phyloP scores from a whole-genome alignment of 1,284 basidiomycete species.

The Tremellales sp. region DNA sequence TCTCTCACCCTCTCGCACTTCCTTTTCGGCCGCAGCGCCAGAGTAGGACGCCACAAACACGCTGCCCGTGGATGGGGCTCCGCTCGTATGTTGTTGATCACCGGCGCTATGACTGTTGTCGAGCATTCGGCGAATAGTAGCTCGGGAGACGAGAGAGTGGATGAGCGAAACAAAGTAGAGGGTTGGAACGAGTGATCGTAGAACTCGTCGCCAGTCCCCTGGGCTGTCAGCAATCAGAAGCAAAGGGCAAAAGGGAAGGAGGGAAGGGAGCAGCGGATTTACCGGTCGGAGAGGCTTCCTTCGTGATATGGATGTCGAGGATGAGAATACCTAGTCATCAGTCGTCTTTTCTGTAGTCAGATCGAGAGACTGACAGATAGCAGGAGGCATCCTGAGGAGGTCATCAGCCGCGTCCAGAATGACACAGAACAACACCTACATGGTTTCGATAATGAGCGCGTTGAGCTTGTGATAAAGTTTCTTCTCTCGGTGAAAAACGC shows the following conservation, averaged over 20 bases:
- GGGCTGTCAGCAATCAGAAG: not conserved
- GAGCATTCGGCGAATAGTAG: constrained; percentile 7
- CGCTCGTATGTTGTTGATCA: too few relatives aligned
- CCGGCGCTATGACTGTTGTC: too few relatives aligned
- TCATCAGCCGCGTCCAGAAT: not conserved
- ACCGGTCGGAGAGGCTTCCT: constrained; percentile 5
- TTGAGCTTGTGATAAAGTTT: constrained; percentile 7
- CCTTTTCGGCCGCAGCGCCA: not conserved
- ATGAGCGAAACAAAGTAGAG: constrained; percentile 11
- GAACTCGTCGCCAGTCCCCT: constrained; percentile 11
- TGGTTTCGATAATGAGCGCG: constrained; percentile 8
- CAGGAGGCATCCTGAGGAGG: constrained; percentile 13
- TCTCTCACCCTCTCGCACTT: not conserved
- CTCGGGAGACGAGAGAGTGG: constrained; percentile 7
- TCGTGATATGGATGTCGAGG: constrained; percentile 1
- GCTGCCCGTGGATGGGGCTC: too few relatives aligned
- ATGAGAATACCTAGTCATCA: too few relatives aligned
- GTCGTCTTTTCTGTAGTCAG: too few relatives aligned
- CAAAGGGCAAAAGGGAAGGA: too few relatives aligned
- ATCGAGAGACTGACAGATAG: too few relatives aligned
- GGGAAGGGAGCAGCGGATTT: too few relatives aligned
- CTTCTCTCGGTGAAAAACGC: constrained; percentile 7
- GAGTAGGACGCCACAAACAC: not conserved
- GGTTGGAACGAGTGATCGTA: constrained; percentile 1
- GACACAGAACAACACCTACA: not conserved